phyloP scores from a whole-genome alignment of 2,329 filamentous ascomycete genomes.

The Bipolaris gigantea region DNA sequence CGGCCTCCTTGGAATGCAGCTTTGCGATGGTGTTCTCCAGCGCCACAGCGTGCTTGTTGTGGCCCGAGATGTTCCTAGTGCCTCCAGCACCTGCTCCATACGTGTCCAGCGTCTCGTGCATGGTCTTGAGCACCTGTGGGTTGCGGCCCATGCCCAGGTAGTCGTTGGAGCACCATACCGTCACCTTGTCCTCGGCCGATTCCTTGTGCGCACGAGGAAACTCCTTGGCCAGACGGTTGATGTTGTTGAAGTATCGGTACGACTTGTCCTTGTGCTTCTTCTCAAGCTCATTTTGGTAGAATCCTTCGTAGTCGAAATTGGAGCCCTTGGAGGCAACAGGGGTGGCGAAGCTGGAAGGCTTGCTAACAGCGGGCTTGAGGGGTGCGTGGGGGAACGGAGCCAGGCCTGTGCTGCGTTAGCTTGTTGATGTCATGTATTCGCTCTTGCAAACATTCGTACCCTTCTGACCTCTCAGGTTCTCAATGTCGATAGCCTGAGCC shows the following conservation, averaged over 20 bases:
- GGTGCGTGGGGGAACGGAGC: conserved; percentile 35
- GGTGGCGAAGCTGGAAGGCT: conserved; percentile 41
- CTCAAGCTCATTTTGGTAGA: conserved; percentile 85
- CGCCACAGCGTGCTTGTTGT: conserved; percentile 90
- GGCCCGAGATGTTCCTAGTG: conserved; percentile 95
- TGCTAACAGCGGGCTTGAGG: conserved; percentile 29
- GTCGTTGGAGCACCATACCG: conserved; percentile 99
- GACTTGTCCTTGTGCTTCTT: conserved; percentile 99
- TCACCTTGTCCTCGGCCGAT: conserved; percentile 79
- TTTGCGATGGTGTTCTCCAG: conserved; percentile 82
- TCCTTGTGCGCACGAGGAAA: conserved; percentile 95
- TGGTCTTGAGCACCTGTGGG: conserved; percentile 78
- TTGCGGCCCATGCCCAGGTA: conserved; percentile 98
- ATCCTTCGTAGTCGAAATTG: conserved; percentile 87
- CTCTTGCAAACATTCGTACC: conserved; percentile 39
- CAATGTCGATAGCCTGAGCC: conserved; percentile 72
- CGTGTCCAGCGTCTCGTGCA: conserved; percentile 93
- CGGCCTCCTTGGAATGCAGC: conserved; percentile 87
- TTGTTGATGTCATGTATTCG: conserved; percentile 1
- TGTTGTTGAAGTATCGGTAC: conserved; percentile 99
- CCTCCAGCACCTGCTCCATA: conserved; percentile 95
- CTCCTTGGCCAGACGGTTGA: conserved; percentile 95
- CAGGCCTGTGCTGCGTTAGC: conserved; percentile 26
- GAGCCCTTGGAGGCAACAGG: conserved; percentile 52
- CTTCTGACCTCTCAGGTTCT: conserved; percentile 41